phyloP scores from a whole-genome alignment of 140 eudicot genomes.

The Cichorium intybus region DNA sequence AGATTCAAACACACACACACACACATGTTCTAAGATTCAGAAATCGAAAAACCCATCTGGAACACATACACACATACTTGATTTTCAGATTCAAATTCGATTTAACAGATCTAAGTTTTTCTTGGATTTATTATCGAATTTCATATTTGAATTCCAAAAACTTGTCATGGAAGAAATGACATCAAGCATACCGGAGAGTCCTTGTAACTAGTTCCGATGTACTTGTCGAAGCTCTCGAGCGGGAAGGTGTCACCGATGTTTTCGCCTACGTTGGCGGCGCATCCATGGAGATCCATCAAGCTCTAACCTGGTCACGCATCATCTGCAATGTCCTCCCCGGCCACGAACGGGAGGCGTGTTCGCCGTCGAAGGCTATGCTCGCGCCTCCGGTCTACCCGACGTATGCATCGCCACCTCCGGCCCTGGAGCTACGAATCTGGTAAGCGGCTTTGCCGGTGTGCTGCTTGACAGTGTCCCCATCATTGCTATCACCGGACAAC shows the following conservation, averaged over 20 bases:
- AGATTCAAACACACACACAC: too few species aligned
- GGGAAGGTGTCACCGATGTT: slow-evolving; percentile 77
- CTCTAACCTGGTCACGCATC: slow-evolving; percentile 66
- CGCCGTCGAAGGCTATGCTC: slow-evolving; percentile 96
- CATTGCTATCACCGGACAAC: slow-evolving; percentile 94
- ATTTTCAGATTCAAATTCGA: too few species aligned
- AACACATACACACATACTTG: too few species aligned
- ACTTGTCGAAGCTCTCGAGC: slow-evolving; percentile 88
- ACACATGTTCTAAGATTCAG: too few species aligned
- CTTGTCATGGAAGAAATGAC: too few species aligned
- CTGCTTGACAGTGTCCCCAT: slow-evolving; percentile 75
- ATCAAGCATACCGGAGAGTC: too few species aligned
- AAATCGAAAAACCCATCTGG: too few species aligned
- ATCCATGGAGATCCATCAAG: slow-evolving; percentile 95
- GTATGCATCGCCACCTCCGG: slow-evolving; percentile 96
- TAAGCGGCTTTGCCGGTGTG: slow-evolving; percentile 84
- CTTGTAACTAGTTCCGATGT: slow-evolving; percentile 87
- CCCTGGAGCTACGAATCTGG: slow-evolving; percentile 92
- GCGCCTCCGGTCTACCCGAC: slow-evolving; percentile 80
- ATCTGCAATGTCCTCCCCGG: slow-evolving; percentile 87
- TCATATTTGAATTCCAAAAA: too few species aligned
- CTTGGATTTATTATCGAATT: too few species aligned
- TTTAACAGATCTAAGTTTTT: too few species aligned
- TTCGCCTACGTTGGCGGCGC: slow-evolving; percentile 98
- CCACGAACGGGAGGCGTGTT: slow-evolving; percentile 95